Conservation (phyloP, 352 stramenopile genomes). For the Phytophthora pistaciae region DNA sequence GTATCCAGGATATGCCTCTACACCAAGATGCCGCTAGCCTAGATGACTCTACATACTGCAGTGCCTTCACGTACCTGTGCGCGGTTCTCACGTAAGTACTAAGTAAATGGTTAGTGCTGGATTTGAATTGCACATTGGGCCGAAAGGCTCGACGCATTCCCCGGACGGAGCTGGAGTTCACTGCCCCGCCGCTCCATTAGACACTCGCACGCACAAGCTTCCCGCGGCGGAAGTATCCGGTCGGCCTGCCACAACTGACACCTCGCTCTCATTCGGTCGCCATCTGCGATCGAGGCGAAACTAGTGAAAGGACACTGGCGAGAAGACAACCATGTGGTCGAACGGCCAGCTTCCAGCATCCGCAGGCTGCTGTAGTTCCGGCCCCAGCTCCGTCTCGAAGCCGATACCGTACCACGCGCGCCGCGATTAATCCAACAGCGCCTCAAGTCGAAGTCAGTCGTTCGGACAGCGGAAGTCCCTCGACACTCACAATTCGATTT, state of each 20-base stretch:
- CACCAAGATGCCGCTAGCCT: too few relatives aligned
- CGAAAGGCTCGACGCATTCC: not conserved
- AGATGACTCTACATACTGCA: too few relatives aligned
- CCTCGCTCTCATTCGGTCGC: constrained; percentile 10
- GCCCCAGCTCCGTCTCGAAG: constrained; percentile 7
- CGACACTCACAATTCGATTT: constrained; percentile 26
- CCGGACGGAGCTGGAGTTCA: not conserved
- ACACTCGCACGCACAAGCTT: not conserved
- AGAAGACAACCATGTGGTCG: constrained; percentile 2
- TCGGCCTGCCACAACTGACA: not conserved
- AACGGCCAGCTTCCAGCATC: constrained; percentile 4
- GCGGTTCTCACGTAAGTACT: too few relatives aligned
- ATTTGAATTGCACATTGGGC: not conserved
- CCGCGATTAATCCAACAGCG: constrained; percentile 6
- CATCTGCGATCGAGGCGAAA: constrained; percentile 29
- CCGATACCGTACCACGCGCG: not conserved
- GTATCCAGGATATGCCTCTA: not conserved
- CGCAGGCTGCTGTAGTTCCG: not conserved
- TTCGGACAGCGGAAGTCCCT: constrained; percentile 21
- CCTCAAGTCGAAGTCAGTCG: constrained; percentile 14
- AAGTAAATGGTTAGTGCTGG: not conserved
- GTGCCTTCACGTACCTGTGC: too few relatives aligned
- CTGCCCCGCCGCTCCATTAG: not conserved
- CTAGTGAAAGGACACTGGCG: constrained; percentile 24
- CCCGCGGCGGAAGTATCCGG: constrained; percentile 7